Evolutionary conservation across 352 stramenopile species (phyloP).

Genomic region (Paralagenidium karlingii): DNA sequence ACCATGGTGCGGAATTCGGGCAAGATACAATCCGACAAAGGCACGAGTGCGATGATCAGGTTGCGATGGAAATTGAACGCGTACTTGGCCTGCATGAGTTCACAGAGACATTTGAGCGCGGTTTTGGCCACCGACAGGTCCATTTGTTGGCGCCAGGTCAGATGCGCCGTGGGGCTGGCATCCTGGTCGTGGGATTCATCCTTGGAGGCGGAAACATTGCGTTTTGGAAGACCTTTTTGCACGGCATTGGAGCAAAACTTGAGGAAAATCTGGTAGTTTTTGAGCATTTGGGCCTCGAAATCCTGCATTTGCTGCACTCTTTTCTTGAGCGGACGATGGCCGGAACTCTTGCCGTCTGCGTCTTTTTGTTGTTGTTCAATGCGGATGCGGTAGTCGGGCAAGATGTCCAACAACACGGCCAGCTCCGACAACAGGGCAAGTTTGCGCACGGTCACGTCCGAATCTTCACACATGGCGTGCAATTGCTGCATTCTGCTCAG

Average conservation of each 20-base stretch:
- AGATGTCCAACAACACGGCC: conserved; percentile 92
- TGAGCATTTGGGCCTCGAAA: conserved; percentile 59
- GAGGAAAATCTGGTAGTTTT: conserved; percentile 75
- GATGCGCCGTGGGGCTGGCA: conserved; percentile 5
- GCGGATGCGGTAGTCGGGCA: conserved; percentile 92
- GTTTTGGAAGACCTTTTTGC: conserved; percentile 30
- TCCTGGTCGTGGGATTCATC: not conserved
- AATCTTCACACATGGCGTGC: conserved; percentile 50
- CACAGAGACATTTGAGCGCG: conserved; percentile 51
- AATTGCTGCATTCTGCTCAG: conserved; percentile 75
- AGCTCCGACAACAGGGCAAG: conserved; percentile 88
- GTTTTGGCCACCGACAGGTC: conserved; percentile 38
- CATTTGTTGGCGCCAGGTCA: conserved; percentile 13
- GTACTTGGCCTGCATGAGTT: conserved; percentile 76
- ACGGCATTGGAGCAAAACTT: conserved; percentile 62
- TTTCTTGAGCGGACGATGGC: conserved; percentile 51
- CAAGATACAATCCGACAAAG: conserved; percentile 61
- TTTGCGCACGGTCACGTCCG: conserved; percentile 63
- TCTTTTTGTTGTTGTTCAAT: conserved; percentile 67
- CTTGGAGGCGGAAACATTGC: conserved; percentile 3
- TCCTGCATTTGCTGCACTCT: conserved; percentile 82
- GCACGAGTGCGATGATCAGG: conserved; percentile 68
- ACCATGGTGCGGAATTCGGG: conserved; percentile 28
- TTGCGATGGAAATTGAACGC: conserved; percentile 82
- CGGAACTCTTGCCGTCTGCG: conserved; percentile 45